Base-by-base conservation (phyloP, 2,329 filamentous ascomycete genomes). In the Pseudogymnoascus sp. region DNA sequence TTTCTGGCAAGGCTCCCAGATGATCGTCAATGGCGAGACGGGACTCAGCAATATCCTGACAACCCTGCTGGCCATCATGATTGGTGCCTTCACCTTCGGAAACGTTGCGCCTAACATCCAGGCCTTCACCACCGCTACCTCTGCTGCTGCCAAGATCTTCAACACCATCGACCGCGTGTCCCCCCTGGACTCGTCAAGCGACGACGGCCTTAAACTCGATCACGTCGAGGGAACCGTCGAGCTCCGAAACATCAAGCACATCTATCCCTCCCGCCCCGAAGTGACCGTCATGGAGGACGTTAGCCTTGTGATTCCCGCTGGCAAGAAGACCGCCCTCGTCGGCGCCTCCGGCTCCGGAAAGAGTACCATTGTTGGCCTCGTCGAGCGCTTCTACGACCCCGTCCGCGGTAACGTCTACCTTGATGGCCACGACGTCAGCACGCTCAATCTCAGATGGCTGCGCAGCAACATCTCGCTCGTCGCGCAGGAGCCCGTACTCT, bases 281-380 rank as follows among this genome's bases (percentile, higher is more conserved):
- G 91, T 96, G 3, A 82, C 85, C 1, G 89, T 97, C 37, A 92
- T 97, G 85, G 78, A 94, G 39, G 84, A 86, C 64, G 89, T 97
- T 60, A 88, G 78, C 60, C 81, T 99, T 1, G 73, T 80, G 0
- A 86, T 97, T 35, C 90, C 91, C 1, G 89, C 92, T 2, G 92
- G 92, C 18, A 95, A 96, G 75, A 91, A 89, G 15, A 96, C 92
- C 2, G 94, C 94, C 1, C 77, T 99, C 6, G 94, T 99, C 5
- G 94, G 94, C 61, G 90, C 92, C 0, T 97, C 92, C 9, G 94
- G 92, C 9, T 95, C 89, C 37, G 94, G 94, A 55, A 99, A 97
- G 75, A 92, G 88, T 68, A 97, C 94, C 0, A 92, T 97, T 63
- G 88, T 97, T 26, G 92, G 92, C 10, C 78, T 99, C 18, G 85